A percentile compares a stretch with the other conserved stretches of the same genome.
Conservation (phyloP, 2,329 filamentous ascomycete genomes). For the Lizonia empirigonia region DNA sequence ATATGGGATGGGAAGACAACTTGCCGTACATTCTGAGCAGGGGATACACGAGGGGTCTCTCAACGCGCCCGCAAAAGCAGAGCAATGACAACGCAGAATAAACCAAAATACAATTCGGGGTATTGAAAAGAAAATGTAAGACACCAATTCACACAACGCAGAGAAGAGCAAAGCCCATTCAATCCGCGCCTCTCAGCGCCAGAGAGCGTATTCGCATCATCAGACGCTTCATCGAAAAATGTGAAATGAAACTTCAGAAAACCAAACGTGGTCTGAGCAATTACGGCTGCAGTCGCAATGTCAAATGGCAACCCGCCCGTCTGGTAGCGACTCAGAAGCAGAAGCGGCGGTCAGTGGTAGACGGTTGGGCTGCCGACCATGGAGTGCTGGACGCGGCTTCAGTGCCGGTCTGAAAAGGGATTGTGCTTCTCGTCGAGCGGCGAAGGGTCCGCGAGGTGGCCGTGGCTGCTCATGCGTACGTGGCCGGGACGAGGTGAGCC, state of each 20-base stretch:
- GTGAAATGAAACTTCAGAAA: constrained; percentile 43
- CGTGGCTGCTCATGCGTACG: constrained; percentile 53
- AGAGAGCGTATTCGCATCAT: constrained; percentile 39
- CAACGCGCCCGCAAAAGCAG: constrained; percentile 40
- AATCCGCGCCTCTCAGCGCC: constrained; percentile 41
- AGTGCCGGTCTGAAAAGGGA: constrained; percentile 40
- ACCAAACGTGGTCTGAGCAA: constrained; percentile 50
- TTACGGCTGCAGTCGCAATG: constrained; percentile 49
- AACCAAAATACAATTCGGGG: constrained; percentile 40
- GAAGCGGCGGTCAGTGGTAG: constrained; percentile 53
- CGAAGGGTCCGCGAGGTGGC: constrained; percentile 51
- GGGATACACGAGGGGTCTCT: constrained; percentile 20
- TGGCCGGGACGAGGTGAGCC: constrained; percentile 52
- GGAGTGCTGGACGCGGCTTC: constrained; percentile 4
- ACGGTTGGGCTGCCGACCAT: constrained; percentile 43
- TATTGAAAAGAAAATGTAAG: constrained; percentile 35
- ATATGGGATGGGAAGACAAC: constrained; percentile 8
- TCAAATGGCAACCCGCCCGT: constrained; percentile 31
- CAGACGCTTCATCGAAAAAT: constrained; percentile 19
- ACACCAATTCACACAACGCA: constrained; percentile 44
- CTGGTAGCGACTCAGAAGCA: constrained; percentile 51
- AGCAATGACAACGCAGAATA: constrained; percentile 43
- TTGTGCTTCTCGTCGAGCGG: constrained; percentile 46
- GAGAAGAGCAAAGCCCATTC: constrained; percentile 48
- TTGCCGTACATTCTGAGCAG: constrained; percentile 14